Percentiles rank a stretch among this genome's conserved stretches.
phyloP scores from a whole-genome alignment of 371 early-diverging fungal species.

The Lichtheimia corymbifera region DNA sequence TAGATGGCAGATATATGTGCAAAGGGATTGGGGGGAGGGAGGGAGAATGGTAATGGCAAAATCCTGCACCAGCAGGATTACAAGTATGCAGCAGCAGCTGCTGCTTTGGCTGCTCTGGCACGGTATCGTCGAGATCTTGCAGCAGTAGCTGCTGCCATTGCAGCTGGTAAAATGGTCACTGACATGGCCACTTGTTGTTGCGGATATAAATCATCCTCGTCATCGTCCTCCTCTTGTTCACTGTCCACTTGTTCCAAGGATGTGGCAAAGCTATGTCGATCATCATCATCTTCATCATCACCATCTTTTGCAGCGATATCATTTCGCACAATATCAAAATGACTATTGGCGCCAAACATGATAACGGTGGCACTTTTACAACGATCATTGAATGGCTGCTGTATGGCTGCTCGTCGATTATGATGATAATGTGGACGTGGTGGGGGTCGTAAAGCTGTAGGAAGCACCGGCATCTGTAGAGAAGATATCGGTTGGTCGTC shows the following conservation, averaged over 20 bases:
- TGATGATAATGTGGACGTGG: no score
- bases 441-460: no score
- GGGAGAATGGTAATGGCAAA: no score
- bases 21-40: no score
- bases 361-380: neutral
- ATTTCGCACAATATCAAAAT: neutral
- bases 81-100: neutral
- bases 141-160: conserved; percentile 11
- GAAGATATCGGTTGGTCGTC: no score
- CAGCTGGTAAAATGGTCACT: conserved; percentile 4
- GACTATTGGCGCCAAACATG: neutral
- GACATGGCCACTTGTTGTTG: conserved; percentile 3
- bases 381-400: neutral
- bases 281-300: neutral
- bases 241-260: neutral
- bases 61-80: no score
- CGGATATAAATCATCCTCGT: neutral
- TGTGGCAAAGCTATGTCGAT: neutral
- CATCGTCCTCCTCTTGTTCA: neutral
- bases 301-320: neutral
- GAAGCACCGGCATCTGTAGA: no score
- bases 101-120: conserved; percentile 8
- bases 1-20: no score
- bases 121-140: conserved; percentile 11
- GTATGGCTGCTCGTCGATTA: no score